These are phyloP conservation scores for Chytriomyces confervae DNA, from an alignment of 192 early-diverging fungal genomes.

Conservation along the genomic window DNA sequence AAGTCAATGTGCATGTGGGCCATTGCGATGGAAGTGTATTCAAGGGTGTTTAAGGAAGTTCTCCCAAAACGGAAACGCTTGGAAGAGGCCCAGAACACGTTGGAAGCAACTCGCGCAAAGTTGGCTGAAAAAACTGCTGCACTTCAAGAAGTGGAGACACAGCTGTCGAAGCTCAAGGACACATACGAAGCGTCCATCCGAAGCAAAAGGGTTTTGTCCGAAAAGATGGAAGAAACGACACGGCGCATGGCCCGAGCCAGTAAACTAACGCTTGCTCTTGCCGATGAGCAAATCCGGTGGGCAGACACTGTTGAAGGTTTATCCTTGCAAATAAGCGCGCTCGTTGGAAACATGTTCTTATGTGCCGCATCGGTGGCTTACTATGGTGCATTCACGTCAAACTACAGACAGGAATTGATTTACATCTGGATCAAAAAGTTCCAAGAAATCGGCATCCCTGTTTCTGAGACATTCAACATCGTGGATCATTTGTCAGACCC, in stretches of 20 bases:
- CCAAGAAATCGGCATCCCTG: constrained; percentile 60
- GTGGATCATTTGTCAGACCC: constrained; percentile 60
- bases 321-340: constrained; percentile 54
- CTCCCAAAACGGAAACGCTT: constrained; percentile 57
- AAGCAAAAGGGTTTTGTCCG: constrained; percentile 57
- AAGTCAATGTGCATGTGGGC: constrained; percentile 71
- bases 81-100: constrained; percentile 61
- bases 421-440: constrained; percentile 54
- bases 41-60: constrained; percentile 63
- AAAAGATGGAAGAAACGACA: constrained; percentile 71
- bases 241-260: constrained; percentile 58
- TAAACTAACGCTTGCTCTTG: constrained; percentile 62
- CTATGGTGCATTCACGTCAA: constrained; percentile 65
- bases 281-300: constrained; percentile 70
- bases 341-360: constrained; percentile 66
- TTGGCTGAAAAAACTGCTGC: constrained; percentile 64
- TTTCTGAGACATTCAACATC: constrained; percentile 60
- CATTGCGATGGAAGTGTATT: constrained; percentile 67
- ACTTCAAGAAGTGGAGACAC: constrained; percentile 61
- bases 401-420: constrained; percentile 54
- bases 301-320: constrained; percentile 60
- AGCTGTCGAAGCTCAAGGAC: constrained; percentile 61
- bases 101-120: constrained; percentile 59
- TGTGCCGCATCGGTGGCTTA: constrained; percentile 62
- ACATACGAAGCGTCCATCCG: constrained; percentile 61